phyloP scores from a whole-genome alignment of 208 protist species.

The Trypanosomatidae sp. region DNA sequence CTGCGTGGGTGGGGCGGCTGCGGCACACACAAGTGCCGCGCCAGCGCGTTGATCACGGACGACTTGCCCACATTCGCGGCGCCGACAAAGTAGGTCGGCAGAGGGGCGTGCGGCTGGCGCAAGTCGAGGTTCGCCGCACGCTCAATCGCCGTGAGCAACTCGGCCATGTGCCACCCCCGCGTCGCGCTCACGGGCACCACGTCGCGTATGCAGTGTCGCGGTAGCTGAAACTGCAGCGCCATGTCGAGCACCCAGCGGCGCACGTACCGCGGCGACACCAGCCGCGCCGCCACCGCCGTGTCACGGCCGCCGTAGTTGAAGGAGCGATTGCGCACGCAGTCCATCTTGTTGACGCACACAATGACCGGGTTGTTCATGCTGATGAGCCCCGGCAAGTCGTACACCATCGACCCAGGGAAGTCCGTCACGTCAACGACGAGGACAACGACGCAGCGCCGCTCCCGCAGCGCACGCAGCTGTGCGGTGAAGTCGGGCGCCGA shows the following conservation, averaged over 20 bases:
- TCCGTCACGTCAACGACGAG: slow-evolving; percentile 87
- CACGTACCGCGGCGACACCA: slow-evolving; percentile 66
- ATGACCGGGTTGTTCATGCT: slow-evolving; percentile 90
- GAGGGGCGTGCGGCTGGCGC: slow-evolving; percentile 41
- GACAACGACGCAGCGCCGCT: slow-evolving; percentile 74
- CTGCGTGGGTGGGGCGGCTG: slow-evolving; percentile 80
- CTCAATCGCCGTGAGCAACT: slow-evolving; percentile 60
- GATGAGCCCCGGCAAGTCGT: slow-evolving; percentile 79
- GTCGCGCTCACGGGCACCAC: slow-evolving; percentile 81
- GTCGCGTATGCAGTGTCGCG: slow-evolving; percentile 44
- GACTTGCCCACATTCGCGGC: slow-evolving; percentile 88
- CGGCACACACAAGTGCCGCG: slow-evolving; percentile 73
- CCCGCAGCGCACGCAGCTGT: slow-evolving; percentile 63
- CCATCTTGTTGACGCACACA: slow-evolving; percentile 87
- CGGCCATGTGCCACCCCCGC: slow-evolving; percentile 80
- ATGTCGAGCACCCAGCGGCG: slow-evolving; percentile 73
- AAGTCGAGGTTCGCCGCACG: slow-evolving; percentile 70
- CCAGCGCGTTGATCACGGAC: slow-evolving; percentile 86
- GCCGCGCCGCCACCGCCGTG: slow-evolving; percentile 37
- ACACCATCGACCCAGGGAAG: slow-evolving; percentile 86
- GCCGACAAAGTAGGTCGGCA: slow-evolving; percentile 83
- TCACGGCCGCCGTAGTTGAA: slow-evolving; percentile 77
- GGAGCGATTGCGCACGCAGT: slow-evolving; percentile 74
- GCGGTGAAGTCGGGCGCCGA: slow-evolving; percentile 87
- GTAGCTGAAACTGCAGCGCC: slow-evolving; percentile 65